These are phyloP conservation scores for Quaeritorhiza haematococci DNA, from an alignment of 371 early-diverging fungal species.

Conservation along the genomic window DNA sequence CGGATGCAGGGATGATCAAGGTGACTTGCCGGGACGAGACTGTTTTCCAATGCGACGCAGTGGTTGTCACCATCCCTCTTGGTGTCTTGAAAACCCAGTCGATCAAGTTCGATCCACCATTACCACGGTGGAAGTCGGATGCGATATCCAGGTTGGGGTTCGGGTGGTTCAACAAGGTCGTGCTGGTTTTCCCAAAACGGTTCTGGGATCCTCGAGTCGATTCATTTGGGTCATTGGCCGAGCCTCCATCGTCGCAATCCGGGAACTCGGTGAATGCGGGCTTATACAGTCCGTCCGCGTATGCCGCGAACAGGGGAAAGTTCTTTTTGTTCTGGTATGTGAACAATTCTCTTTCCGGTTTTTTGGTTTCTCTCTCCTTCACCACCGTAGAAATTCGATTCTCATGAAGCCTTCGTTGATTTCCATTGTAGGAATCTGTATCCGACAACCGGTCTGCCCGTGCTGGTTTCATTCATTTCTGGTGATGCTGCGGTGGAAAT, in stretches of 20 bases:
- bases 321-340: conserved; percentile 35
- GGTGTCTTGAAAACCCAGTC: conserved; percentile 30
- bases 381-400: neutral
- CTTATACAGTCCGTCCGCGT: conserved; percentile 8
- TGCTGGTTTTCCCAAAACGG: conserved; percentile 31
- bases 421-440: conserved; percentile 12
- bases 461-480: conserved; percentile 16
- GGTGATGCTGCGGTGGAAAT: conserved; percentile 19
- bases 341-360: neutral
- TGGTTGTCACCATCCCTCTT: conserved; percentile 31
- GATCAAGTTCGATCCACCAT: conserved; percentile 29
- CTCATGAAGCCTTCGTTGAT: neutral
- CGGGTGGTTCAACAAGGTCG: conserved; percentile 41
- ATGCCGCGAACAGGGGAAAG: conserved; percentile 31
- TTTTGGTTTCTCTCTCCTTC: too few species aligned
- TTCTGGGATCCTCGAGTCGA: conserved; percentile 36
- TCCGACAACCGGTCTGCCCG: conserved; percentile 16
- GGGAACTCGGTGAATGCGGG: neutral
- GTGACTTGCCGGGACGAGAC: conserved; percentile 29
- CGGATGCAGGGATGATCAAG: conserved; percentile 1
- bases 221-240: conserved; percentile 32
- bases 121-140: conserved; percentile 31
- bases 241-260: conserved; percentile 5
- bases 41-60: conserved; percentile 13
- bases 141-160: conserved; percentile 33